phyloP scores from a whole-genome alignment of 148 eudicot genomes.

The Heliosperma pusillum region DNA sequence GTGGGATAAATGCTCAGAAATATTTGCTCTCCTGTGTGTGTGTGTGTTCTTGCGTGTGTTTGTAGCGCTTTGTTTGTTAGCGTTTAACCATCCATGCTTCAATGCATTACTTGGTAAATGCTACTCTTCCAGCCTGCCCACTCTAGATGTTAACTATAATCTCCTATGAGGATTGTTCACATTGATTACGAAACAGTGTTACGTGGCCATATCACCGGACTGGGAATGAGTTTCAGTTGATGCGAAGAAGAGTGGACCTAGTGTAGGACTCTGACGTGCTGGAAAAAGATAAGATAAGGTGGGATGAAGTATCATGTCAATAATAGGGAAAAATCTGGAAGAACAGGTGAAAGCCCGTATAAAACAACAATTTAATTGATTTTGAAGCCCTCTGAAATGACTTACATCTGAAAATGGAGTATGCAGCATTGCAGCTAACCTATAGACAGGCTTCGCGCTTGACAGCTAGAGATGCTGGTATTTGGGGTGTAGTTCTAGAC shows the following conservation, averaged over 20 bases:
- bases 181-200: background rate
- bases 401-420: background rate
- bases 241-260: background rate
- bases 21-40: background rate
- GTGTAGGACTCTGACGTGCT: background rate
- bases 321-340: background rate
- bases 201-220: background rate
- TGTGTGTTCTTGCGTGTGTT: background rate
- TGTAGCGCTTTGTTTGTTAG: background rate
- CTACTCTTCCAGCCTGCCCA: background rate
- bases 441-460: background rate
- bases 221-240: background rate
- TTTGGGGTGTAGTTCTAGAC: background rate
- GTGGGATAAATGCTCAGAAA: background rate
- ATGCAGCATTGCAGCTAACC: background rate
- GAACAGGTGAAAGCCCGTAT: background rate
- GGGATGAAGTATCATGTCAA: background rate
- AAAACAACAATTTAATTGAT: background rate
- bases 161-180: background rate
- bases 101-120: background rate
- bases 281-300: background rate
- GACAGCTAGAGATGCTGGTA: background rate
- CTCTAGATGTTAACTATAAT: background rate
- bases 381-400: background rate
- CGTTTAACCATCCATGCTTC: background rate